phyloP scores from a whole-genome alignment of 345 rosid genomes.

The Salix suchowensis region DNA sequence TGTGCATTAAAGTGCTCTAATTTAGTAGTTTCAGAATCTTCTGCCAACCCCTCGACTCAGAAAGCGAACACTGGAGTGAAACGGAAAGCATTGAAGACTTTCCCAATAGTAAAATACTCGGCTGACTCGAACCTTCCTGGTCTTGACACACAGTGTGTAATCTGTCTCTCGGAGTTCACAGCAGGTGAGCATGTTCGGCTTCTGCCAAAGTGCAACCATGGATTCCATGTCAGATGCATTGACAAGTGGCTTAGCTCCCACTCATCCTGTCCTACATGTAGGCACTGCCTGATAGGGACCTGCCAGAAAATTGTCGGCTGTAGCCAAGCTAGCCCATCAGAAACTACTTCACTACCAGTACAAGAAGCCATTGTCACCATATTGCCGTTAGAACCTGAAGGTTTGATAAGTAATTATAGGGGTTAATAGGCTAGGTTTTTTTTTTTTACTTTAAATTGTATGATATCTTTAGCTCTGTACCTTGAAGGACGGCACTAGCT shows the following conservation, averaged over 20 bases:
- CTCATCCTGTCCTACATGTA: slow-evolving; percentile 63
- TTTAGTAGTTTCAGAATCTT: slow-evolving; percentile 28
- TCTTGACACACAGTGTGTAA: slow-evolving; percentile 47
- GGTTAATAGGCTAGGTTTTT: slow-evolving; percentile 19
- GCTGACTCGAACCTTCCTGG: slow-evolving; percentile 36
- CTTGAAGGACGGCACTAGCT: neutral
- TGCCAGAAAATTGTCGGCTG: slow-evolving; percentile 72
- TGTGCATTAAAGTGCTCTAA: slow-evolving; percentile 36
- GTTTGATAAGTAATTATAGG: slow-evolving; percentile 38
- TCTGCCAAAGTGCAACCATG: slow-evolving; percentile 65
- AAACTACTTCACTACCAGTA: slow-evolving; percentile 23
- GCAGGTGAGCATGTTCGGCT: slow-evolving; percentile 37
- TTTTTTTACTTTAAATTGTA: slow-evolving; percentile 6
- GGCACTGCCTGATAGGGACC: slow-evolving; percentile 66
- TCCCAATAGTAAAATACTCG: slow-evolving; percentile 42
- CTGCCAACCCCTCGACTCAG: slow-evolving; percentile 14
- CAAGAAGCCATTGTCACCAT: slow-evolving; percentile 36
- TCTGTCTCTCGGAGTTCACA: slow-evolving; percentile 48
- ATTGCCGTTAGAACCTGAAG: slow-evolving; percentile 57
- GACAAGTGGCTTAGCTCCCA: slow-evolving; percentile 64
- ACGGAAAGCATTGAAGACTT: slow-evolving; percentile 39
- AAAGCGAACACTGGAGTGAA: slow-evolving; percentile 38
- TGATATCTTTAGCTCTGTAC: slow-evolving; percentile 7
- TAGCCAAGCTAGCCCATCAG: slow-evolving; percentile 36
- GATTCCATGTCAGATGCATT: slow-evolving; percentile 59